Evolutionary conservation across 192 early-diverging fungal genomes (phyloP).

Genomic region (Cladochytrium replicatum): DNA sequence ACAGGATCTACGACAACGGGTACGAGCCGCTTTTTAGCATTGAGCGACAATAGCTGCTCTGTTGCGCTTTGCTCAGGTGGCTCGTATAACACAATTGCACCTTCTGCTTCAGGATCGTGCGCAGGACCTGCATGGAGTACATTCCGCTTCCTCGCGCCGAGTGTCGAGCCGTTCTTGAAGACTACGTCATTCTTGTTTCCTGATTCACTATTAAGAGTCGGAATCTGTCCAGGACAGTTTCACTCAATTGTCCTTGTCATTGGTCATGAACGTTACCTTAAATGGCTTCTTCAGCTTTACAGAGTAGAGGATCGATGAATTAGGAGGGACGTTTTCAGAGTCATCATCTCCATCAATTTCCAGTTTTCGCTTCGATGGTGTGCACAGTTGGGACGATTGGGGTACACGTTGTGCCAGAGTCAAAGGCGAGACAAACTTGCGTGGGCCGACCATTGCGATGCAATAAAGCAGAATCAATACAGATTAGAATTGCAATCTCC

Average conservation of each 20-base stretch:
- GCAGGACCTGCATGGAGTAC: conserved; percentile 45
- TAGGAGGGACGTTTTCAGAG: conserved; percentile 4
- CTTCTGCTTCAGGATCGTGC: conserved; percentile 73
- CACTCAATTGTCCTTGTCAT: neutral
- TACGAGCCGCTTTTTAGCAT: conserved; percentile 12
- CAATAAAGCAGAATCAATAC: too few species aligned
- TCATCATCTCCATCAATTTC: neutral
- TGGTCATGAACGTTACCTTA: conserved; percentile 1
- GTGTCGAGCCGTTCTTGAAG: conserved; percentile 27
- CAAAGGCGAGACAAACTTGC: neutral
- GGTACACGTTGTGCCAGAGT: neutral
- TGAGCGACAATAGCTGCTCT: conserved; percentile 29
- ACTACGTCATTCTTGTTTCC: neutral
- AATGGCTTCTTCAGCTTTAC: conserved; percentile 1
- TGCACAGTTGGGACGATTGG: neutral
- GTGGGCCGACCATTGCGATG: neutral
- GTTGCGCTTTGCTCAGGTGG: conserved; percentile 48
- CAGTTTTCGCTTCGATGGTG: neutral
- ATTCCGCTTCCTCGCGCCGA: conserved; percentile 52
- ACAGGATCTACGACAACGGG: conserved; percentile 65
- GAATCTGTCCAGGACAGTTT: neutral
- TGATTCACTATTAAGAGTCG: neutral
- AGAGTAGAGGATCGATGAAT: conserved; percentile 1
- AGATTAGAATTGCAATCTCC: too few species aligned
- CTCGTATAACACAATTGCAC: conserved; percentile 76